Evolutionary conservation across 225 moss, liverwort and hornwort genomes (phyloP), one percentile per base, ranked within the genome.

Genomic region (Marchantia polymorpha): DNA sequence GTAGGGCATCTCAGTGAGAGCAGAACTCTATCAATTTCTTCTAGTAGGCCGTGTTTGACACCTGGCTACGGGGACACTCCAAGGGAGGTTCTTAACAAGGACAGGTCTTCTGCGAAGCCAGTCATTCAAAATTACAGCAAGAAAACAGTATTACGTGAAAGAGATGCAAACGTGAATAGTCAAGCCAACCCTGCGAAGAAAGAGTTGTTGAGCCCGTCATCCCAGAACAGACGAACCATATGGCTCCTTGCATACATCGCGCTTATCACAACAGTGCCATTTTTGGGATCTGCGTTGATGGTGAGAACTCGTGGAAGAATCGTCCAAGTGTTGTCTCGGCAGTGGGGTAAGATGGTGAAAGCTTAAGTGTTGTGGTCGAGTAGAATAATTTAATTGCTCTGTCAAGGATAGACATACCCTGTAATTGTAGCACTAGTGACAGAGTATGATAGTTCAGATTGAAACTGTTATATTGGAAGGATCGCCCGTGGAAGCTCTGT

Each of bases 181-280:
- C 79, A 53, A 29, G 26, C 29, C 25, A 63, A 80, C 56, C 65
- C 84, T 25, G 64, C 22, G 27, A 77, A 80, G 78, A 77, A 82
- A 78, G 86, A 85, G 67, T 75, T 84, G 78, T 65, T 82, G 20
- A 74, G 87, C 52, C 59, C 90, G 73, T 88, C 84, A 30, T 79
- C 85, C 70, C 91, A 91, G 77, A 91, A 88, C 73, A 89, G 88
- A 68, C 84, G 84, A 83, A 86, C 83, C 0, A 75, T 96, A 66
- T 96, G 93, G 92, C 89, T 96, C 65, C 89, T 96, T 31, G 84
- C 92, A 60, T 96, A 91, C 63, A 79, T 92, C 47, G 92, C 95
- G 50, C 59, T 93, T 76, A 89, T 88, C 74, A 90, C 95, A 68
- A 89, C 93, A 50, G 90, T 86, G 83, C 93, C 95, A 78, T 84